A percentile compares a stretch with the other conserved stretches of the same genome.
phyloP scores from a whole-genome alignment of 495 filamentous ascomycete species.

The Trichoderma erinaceum region DNA sequence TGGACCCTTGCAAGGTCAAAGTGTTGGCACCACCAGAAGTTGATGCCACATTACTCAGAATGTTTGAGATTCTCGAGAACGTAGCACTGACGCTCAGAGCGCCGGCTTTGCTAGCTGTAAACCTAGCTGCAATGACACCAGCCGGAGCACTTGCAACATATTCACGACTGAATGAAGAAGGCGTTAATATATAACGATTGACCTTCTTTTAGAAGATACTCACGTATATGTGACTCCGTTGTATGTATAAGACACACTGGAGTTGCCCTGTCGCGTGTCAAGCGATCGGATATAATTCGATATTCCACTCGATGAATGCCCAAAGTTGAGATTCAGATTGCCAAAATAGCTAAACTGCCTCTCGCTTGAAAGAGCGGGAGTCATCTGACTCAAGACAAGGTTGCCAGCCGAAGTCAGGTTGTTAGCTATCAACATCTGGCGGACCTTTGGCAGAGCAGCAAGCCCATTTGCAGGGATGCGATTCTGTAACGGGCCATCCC shows the following conservation, averaged over 20 bases:
- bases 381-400: conserved; percentile 29
- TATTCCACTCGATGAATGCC: conserved; percentile 24
- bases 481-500: conserved; percentile 45
- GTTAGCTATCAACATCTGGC: conserved; percentile 37
- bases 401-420: conserved; percentile 39
- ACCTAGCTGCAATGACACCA: conserved; percentile 36
- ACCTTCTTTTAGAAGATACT: conserved; percentile 22
- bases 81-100: not conserved
- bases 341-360: conserved; percentile 25
- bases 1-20: conserved; percentile 35
- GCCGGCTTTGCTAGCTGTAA: conserved; percentile 25
- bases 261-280: conserved; percentile 33
- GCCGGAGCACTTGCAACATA: conserved; percentile 38
- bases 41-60: conserved; percentile 3
- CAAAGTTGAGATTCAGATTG: conserved; percentile 42
- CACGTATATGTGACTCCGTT: conserved; percentile 29
- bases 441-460: conserved; percentile 30
- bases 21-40: not conserved
- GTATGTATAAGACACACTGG: conserved; percentile 35
- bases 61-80: not conserved
- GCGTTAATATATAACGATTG: not conserved
- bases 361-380: not conserved
- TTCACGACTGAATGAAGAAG: conserved; percentile 22
- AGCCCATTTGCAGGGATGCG: conserved; percentile 37
- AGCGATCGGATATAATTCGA: conserved; percentile 40